Conservation (phyloP, 2,329 filamentous ascomycete genomes). For the Paraphoma chrysanthemicola region DNA sequence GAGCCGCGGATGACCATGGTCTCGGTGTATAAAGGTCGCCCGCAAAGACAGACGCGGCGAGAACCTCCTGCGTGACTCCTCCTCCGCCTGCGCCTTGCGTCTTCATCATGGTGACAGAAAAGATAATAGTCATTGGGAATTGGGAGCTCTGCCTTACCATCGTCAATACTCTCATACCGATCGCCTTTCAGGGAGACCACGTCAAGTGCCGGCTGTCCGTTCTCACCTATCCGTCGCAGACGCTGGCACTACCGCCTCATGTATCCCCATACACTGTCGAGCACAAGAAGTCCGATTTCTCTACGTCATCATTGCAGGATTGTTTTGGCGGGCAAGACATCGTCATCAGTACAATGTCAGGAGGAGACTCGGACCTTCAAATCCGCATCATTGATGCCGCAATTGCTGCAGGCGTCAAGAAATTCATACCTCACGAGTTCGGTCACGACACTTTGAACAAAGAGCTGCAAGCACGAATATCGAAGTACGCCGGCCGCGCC, state of each 20-base stretch:
- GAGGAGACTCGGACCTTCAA: constrained; percentile 34
- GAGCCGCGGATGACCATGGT: constrained; percentile 22
- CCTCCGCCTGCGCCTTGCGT: too few relatives aligned
- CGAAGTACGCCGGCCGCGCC: constrained; percentile 35
- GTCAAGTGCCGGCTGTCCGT: constrained; percentile 24
- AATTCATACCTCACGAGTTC: constrained; percentile 54
- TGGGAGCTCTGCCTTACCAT: constrained; percentile 31
- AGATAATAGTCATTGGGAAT: constrained; percentile 38
- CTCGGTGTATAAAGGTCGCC: constrained; percentile 3
- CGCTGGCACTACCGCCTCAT: constrained; percentile 23
- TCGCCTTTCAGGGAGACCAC: not conserved
- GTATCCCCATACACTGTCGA: constrained; percentile 12
- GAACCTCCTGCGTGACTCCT: too few relatives aligned
- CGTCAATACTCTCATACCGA: constrained; percentile 26
- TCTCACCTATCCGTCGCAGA: constrained; percentile 34
- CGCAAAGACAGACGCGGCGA: too few relatives aligned
- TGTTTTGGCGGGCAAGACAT: constrained; percentile 48
- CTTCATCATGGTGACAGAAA: constrained; percentile 17
- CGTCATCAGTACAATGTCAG: constrained; percentile 42
- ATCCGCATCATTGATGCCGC: constrained; percentile 49
- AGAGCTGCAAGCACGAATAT: constrained; percentile 36
- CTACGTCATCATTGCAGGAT: constrained; percentile 32
- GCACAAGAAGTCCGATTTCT: constrained; percentile 39
- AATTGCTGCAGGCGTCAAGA: constrained; percentile 47
- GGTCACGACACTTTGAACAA: constrained; percentile 45